Conservation (phyloP, 306 rosid species). For the Vigna radiata region DNA sequence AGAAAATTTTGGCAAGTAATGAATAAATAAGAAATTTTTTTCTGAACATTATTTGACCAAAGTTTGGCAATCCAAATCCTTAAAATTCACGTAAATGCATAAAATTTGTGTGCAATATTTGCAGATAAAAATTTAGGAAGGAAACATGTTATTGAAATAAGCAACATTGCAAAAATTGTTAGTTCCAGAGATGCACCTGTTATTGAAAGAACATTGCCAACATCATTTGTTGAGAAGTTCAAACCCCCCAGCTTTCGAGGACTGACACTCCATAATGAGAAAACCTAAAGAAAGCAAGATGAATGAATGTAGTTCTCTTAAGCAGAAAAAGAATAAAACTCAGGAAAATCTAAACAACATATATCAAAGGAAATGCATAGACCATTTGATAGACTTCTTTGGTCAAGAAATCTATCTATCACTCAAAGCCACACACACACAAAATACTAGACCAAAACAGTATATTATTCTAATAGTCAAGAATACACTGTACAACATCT, state of each 20-base stretch:
- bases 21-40: too few relatives aligned
- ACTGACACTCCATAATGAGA: slow-evolving; percentile 87
- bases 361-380: not conserved
- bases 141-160: not conserved
- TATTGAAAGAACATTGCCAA: slow-evolving; percentile 75
- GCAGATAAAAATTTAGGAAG: not conserved
- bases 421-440: too few relatives aligned
- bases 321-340: not conserved
- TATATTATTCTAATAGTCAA: too few relatives aligned
- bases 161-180: not conserved
- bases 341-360: not conserved
- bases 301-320: not conserved
- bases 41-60: too few relatives aligned
- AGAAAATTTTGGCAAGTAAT: not conserved
- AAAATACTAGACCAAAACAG: too few relatives aligned
- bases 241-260: slow-evolving; percentile 72
- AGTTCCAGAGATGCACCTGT: slow-evolving; percentile 57
- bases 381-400: not conserved
- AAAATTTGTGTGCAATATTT: slow-evolving; percentile 1
- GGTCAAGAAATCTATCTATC: too few relatives aligned
- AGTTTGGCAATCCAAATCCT: not conserved
- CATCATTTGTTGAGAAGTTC: slow-evolving; percentile 63
- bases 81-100: not conserved
- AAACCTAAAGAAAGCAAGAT: slow-evolving; percentile 57
- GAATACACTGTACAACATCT: too few relatives aligned